Evolutionary conservation across 441 rosid species (phyloP).

Genomic region (Biscutella laevigata): DNA sequence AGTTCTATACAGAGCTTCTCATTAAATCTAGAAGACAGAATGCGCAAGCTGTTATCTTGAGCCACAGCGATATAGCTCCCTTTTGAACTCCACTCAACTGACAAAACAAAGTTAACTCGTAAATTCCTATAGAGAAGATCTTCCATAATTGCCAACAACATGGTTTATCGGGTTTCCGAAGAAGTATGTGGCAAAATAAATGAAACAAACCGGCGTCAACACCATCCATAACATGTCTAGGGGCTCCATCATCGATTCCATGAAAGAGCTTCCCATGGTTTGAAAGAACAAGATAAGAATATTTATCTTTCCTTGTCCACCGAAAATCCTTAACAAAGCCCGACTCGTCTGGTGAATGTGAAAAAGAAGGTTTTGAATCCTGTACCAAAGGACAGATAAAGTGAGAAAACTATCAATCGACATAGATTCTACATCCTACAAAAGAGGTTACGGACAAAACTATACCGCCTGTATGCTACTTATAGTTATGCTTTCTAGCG

Average conservation of each 20-base stretch:
- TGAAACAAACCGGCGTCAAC: constrained; percentile 68
- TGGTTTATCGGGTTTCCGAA: background rate
- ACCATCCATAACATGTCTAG: constrained; percentile 45
- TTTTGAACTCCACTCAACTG: constrained; percentile 80
- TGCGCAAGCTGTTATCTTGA: constrained; percentile 37
- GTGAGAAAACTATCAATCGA: constrained; percentile 4
- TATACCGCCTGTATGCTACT: constrained; percentile 4
- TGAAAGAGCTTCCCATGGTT: constrained; percentile 42
- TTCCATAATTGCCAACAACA: background rate
- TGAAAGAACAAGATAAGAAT: constrained; percentile 54
- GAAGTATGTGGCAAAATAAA: constrained; percentile 5
- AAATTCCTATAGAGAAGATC: background rate
- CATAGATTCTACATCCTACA: constrained; percentile 10
- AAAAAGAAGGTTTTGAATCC: constrained; percentile 42
- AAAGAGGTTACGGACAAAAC: background rate
- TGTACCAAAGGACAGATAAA: constrained; percentile 21
- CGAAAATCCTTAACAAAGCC: constrained; percentile 53
- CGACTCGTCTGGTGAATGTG: constrained; percentile 41
- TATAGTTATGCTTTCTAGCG: background rate
- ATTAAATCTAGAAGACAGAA: constrained; percentile 59
- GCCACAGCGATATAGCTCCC: constrained; percentile 71
- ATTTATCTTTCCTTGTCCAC: constrained; percentile 51
- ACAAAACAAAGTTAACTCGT: constrained; percentile 8
- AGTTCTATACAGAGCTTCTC: constrained; percentile 45
- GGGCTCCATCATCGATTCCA: constrained; percentile 40